A percentile compares a stretch with the other conserved stretches of the same genome.
phyloP scores from a whole-genome alignment of 2,329 filamentous ascomycete genomes.

The Aspergillus felis region DNA sequence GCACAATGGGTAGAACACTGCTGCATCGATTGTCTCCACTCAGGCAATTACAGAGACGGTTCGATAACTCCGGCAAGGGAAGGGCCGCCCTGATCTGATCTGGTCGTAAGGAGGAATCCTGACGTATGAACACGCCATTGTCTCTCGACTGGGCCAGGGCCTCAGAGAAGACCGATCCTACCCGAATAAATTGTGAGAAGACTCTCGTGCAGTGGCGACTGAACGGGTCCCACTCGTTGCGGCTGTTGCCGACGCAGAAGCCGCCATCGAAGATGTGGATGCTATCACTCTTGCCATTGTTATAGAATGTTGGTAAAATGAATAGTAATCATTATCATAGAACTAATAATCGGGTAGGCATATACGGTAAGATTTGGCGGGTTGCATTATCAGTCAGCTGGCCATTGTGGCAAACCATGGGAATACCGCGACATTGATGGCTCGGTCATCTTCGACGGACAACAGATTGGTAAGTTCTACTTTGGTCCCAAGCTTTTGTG shows the following conservation, averaged over 20 bases:
- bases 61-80: constrained; percentile 48
- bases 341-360: constrained; percentile 40
- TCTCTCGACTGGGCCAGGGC: constrained; percentile 44
- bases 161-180: constrained; percentile 21
- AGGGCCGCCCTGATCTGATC: constrained; percentile 51
- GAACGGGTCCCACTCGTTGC: constrained; percentile 39
- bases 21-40: too few relatives aligned
- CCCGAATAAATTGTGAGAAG: constrained; percentile 1
- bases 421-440: background rate
- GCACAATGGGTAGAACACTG: background rate
- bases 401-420: constrained; percentile 50
- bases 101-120: constrained; percentile 63
- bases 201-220: constrained; percentile 36
- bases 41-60: constrained; percentile 54
- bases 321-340: background rate
- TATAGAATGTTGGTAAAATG: background rate
- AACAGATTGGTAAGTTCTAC: background rate
- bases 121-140: constrained; percentile 61
- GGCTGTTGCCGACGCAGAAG: constrained; percentile 48
- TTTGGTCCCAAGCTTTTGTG: background rate
- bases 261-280: constrained; percentile 48
- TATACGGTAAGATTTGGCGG: constrained; percentile 58
- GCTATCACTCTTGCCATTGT: background rate
- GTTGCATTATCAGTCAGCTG: constrained; percentile 52
- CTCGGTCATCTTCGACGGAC: background rate